Evolutionary conservation across 805 yeast species (phyloP).

Genomic region (Dipodascus geniculatus): DNA sequence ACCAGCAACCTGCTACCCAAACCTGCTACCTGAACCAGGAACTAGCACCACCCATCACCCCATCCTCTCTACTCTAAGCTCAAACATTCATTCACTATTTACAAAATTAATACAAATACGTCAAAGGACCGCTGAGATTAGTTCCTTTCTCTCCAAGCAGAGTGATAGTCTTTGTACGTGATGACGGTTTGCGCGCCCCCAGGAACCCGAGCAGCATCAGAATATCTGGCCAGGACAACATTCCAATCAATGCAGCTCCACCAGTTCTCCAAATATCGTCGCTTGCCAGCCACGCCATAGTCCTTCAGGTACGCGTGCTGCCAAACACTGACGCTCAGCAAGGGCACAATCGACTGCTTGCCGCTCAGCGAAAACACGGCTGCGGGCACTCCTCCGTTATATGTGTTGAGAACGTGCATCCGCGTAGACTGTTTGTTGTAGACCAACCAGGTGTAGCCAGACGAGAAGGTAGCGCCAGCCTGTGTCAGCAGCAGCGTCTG

Average conservation of each 20-base stretch:
- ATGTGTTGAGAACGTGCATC: slow-evolving; percentile 69
- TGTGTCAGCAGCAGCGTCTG: slow-evolving; percentile 62
- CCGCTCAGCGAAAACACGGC: slow-evolving; percentile 10
- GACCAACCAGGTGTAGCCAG: slow-evolving; percentile 89
- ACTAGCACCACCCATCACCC: no score
- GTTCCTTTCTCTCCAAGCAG: neutral
- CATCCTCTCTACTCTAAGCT: no score
- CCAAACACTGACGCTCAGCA: slow-evolving; percentile 76
- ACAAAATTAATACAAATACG: neutral
- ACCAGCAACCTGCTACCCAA: no score
- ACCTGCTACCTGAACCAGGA: no score
- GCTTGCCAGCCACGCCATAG: slow-evolving; percentile 68
- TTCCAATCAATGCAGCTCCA: slow-evolving; percentile 82
- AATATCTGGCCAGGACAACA: slow-evolving; percentile 13
- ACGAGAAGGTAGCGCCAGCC: slow-evolving; percentile 71
- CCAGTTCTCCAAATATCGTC: slow-evolving; percentile 57
- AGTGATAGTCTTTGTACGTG: neutral
- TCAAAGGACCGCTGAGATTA: no score
- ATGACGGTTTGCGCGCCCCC: neutral
- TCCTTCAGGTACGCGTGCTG: slow-evolving; percentile 79
- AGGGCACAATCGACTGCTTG: slow-evolving; percentile 38
- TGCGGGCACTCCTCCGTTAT: slow-evolving; percentile 75
- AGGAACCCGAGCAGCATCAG: neutral
- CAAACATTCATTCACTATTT: no score
- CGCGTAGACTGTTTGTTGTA: neutral